These are phyloP conservation scores for Yamadazyma blattariae DNA, from an alignment of 1,139 yeast genomes.

Conservation along the genomic window DNA sequence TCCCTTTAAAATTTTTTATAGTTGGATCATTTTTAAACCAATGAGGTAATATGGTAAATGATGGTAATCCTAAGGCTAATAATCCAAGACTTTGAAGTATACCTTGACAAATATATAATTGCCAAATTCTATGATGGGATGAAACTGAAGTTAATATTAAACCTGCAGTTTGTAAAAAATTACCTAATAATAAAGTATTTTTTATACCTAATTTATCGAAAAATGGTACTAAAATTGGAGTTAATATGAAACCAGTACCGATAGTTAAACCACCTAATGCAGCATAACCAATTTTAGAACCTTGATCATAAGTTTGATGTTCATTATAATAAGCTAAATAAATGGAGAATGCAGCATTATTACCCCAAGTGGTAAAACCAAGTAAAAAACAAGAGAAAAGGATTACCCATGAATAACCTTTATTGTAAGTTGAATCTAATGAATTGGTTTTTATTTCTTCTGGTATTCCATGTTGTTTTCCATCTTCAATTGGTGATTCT, in stretches of 20 bases:
- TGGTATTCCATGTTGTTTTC: background rate
- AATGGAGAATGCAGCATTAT: conserved; percentile 42
- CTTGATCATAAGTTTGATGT: conserved; percentile 21
- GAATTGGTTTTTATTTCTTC: background rate
- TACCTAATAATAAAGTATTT: conserved; percentile 29
- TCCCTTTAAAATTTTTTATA: background rate
- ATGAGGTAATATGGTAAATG: conserved; percentile 51
- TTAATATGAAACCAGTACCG: conserved; percentile 13
- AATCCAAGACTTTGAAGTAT: conserved; percentile 27
- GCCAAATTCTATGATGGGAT: conserved; percentile 33
- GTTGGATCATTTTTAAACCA: conserved; percentile 56
- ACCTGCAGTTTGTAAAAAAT: conserved; percentile 37
- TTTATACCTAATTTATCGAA: conserved; percentile 29
- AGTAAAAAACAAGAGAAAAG: conserved; percentile 30
- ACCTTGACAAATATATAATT: conserved; percentile 30
- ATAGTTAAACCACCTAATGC: conserved; percentile 23
- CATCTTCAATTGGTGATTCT: background rate
- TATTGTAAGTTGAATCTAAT: conserved; percentile 17
- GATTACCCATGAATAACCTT: conserved; percentile 41
- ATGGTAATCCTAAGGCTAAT: conserved; percentile 23
- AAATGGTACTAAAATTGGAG: conserved; percentile 31
- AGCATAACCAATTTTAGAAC: conserved; percentile 19
- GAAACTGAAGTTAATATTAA: conserved; percentile 44
- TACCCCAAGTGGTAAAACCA: conserved; percentile 42
- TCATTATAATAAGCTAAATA: conserved; percentile 37